Evolutionary conservation across 345 rosid genomes (phyloP).

Genomic region (Dimocarpus longan): DNA sequence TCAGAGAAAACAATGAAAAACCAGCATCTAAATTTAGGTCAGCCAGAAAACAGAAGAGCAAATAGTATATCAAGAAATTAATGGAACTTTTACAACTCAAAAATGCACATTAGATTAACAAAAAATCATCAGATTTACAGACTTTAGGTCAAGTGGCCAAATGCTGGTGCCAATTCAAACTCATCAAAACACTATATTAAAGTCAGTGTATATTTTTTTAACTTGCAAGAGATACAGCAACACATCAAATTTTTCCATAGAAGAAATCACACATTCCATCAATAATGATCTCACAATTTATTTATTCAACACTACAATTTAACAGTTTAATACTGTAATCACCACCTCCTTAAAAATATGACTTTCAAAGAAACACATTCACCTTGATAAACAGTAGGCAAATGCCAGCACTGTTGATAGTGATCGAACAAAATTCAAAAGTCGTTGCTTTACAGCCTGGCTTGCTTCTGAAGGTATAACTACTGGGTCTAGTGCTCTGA

Average conservation of each 20-base stretch:
- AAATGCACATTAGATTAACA: not conserved
- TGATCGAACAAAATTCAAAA: conserved; percentile 69
- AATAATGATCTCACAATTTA: not conserved
- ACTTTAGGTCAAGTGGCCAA: not conserved
- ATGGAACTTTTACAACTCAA: not conserved
- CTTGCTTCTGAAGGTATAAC: conserved; percentile 74
- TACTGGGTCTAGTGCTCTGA: conserved; percentile 82
- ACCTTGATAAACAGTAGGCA: conserved; percentile 90
- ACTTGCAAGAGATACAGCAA: not conserved
- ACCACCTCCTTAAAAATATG: not conserved
- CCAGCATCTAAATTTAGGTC: not conserved
- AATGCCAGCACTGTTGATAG: conserved; percentile 81
- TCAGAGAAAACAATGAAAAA: not conserved
- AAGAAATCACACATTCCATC: not conserved
- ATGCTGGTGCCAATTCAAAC: not conserved
- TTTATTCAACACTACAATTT: not conserved
- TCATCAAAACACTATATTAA: not conserved
- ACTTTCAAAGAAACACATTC: conserved; percentile 25
- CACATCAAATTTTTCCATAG: not conserved
- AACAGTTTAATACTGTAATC: not conserved
- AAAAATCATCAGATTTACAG: not conserved
- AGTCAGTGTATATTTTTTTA: not conserved
- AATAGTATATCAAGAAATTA: not conserved
- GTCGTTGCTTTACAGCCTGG: conserved; percentile 82
- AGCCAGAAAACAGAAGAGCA: not conserved